These are phyloP conservation scores for Adansonia digitata DNA, from an alignment of 345 rosid species.

Conservation along the genomic window DNA sequence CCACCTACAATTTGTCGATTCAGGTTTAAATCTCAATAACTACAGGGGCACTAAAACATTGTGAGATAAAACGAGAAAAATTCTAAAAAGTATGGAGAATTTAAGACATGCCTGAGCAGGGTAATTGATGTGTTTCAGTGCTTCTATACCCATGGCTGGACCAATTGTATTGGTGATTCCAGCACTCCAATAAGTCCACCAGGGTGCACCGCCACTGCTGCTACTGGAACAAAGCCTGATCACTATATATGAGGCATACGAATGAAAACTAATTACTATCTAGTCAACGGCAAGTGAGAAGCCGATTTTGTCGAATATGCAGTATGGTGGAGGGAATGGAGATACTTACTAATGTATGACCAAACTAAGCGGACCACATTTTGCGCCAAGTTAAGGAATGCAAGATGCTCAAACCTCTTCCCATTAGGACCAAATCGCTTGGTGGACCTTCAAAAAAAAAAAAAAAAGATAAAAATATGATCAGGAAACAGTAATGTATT, in stretches of 20 bases:
- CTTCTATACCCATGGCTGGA: slow-evolving; percentile 97
- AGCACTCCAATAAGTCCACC: slow-evolving; percentile 97
- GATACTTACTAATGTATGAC: slow-evolving; percentile 82
- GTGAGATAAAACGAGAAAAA: background rate
- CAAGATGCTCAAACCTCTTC: slow-evolving; percentile 83
- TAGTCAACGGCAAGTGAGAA: background rate
- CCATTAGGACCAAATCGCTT: slow-evolving; percentile 81
- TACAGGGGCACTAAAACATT: background rate
- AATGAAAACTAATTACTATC: background rate
- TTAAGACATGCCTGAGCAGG: slow-evolving; percentile 76
- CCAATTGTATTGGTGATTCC: slow-evolving; percentile 96
- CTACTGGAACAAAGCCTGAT: slow-evolving; percentile 74
- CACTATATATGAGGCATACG: slow-evolving; percentile 38
- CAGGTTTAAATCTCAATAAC: background rate
- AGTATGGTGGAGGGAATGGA: background rate
- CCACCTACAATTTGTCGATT: background rate
- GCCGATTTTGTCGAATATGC: background rate
- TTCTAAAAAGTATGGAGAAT: background rate
- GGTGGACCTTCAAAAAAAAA: slow-evolving; percentile 50
- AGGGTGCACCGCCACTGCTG: slow-evolving; percentile 73
- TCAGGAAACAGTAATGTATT: background rate
- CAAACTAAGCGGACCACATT: slow-evolving; percentile 82
- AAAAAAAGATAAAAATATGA: background rate
- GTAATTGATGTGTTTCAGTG: slow-evolving; percentile 88
- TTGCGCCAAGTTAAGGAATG: slow-evolving; percentile 87